Evolutionary conservation across 805 yeast genomes (phyloP).

Genomic region (Wickerhamomyces strasburgensis): DNA sequence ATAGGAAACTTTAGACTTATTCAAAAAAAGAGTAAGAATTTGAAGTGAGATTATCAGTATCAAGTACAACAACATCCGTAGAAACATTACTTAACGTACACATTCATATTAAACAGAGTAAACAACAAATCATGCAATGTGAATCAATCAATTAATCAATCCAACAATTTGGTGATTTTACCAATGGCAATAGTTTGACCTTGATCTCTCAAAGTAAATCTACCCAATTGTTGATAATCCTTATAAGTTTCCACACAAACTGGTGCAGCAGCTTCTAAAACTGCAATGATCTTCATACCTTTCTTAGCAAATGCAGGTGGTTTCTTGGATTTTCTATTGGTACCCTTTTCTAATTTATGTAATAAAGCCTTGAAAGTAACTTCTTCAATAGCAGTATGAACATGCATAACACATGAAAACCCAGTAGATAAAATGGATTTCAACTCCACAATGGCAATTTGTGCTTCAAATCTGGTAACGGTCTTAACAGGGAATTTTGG

Average conservation of each 20-base stretch:
- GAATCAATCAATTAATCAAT: slow-evolving; percentile 19
- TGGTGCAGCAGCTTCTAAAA: slow-evolving; percentile 78
- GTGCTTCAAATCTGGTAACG: slow-evolving; percentile 89
- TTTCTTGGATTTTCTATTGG: slow-evolving; percentile 92
- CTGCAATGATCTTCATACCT: slow-evolving; percentile 97
- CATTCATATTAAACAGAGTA: background rate
- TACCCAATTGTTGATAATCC: slow-evolving; percentile 93
- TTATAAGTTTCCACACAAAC: slow-evolving; percentile 91
- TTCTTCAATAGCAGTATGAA: slow-evolving; percentile 97
- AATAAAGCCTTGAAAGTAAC: slow-evolving; percentile 74
- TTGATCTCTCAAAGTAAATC: slow-evolving; percentile 98
- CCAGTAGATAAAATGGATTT: slow-evolving; percentile 93
- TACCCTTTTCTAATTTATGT: slow-evolving; percentile 94
- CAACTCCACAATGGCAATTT: slow-evolving; percentile 93
- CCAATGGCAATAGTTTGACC: slow-evolving; percentile 98
- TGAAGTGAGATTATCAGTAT: too few species aligned
- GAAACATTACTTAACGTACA: background rate
- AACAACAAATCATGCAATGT: slow-evolving; percentile 1
- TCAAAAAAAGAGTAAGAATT: too few species aligned
- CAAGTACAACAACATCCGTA: background rate
- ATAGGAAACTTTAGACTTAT: too few species aligned
- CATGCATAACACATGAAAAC: slow-evolving; percentile 96
- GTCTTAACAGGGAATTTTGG: slow-evolving; percentile 85
- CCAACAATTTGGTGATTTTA: slow-evolving; percentile 85
- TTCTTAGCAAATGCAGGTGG: slow-evolving; percentile 98